Evolutionary conservation across 495 filamentous ascomycete genomes (phyloP).

Genomic region (Trichoderma asperelloides): DNA sequence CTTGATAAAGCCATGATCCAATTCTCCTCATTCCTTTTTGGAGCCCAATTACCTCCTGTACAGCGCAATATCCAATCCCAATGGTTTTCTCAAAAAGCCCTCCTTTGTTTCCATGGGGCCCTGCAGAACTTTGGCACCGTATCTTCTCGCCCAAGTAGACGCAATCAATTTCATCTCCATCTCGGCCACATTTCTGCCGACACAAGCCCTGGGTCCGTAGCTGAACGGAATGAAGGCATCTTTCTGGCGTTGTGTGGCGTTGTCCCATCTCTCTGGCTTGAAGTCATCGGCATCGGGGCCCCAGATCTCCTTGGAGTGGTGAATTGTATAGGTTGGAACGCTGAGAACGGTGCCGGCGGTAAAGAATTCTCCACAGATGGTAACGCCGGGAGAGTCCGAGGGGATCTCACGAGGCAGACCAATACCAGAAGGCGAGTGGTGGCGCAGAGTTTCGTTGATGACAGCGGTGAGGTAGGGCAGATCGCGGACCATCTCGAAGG

Average conservation of each 20-base stretch:
- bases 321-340: constrained; percentile 82
- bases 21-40: background rate
- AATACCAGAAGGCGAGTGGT: constrained; percentile 81
- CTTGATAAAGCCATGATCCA: background rate
- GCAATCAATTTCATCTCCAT: constrained; percentile 86
- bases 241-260: constrained; percentile 56
- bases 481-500: constrained; percentile 62
- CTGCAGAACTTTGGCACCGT: constrained; percentile 66
- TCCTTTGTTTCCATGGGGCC: constrained; percentile 68
- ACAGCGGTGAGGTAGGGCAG: constrained; percentile 70
- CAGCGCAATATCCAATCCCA: constrained; percentile 65
- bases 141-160: constrained; percentile 64
- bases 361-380: constrained; percentile 52
- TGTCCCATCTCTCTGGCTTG: constrained; percentile 67
- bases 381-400: constrained; percentile 38
- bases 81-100: constrained; percentile 84
- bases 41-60: constrained; percentile 12
- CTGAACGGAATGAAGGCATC: constrained; percentile 79
- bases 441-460: constrained; percentile 83
- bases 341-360: constrained; percentile 66
- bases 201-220: constrained; percentile 71
- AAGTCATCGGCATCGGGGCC: constrained; percentile 71
- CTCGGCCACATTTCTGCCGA: constrained; percentile 82
- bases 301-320: constrained; percentile 78
- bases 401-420: constrained; percentile 80